Conservation (phyloP, 768 basidiomycete genomes). For the Roridomyces roridus region DNA sequence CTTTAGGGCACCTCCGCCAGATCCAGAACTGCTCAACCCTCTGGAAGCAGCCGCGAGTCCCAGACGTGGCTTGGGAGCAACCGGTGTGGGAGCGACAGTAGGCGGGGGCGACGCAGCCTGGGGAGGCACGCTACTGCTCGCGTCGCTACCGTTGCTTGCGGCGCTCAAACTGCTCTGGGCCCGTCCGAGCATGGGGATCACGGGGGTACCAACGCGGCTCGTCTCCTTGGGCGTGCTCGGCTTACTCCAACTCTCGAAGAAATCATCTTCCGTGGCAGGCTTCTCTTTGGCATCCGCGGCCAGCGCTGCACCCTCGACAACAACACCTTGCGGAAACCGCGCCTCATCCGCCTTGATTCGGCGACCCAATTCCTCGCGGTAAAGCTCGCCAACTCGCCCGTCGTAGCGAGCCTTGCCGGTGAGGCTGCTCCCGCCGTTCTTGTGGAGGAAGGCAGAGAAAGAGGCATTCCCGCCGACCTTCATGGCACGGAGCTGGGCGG, state of each 20-base stretch:
- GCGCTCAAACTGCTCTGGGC: conserved; percentile 4
- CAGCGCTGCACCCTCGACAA: conserved; percentile 79
- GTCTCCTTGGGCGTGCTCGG: conserved; percentile 60
- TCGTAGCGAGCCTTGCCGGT: conserved; percentile 89
- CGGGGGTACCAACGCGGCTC: conserved; percentile 25
- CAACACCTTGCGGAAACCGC: conserved; percentile 77
- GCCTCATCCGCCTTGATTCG: conserved; percentile 78
- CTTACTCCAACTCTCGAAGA: conserved; percentile 98
- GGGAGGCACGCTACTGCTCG: conserved; percentile 15
- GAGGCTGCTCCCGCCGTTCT: conserved; percentile 76
- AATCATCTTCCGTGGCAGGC: conserved; percentile 86
- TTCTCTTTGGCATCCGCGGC: conserved; percentile 45
- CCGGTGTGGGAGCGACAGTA: conserved; percentile 32
- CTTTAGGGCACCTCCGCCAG: conserved; percentile 16
- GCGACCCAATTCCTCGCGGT: conserved; percentile 89
- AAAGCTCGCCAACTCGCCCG: conserved; percentile 80
- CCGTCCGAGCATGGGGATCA: conserved; percentile 19
- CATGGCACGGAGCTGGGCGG: conserved; percentile 91
- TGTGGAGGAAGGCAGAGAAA: conserved; percentile 88
- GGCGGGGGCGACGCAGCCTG: conserved; percentile 39
- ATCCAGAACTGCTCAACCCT: conserved; percentile 17
- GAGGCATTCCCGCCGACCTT: conserved; percentile 93
- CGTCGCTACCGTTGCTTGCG: conserved; percentile 3
- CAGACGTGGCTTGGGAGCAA: conserved; percentile 38
- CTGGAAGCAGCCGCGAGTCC: conserved; percentile 21